Conservation (phyloP, 805 yeast species). For the Ogataea methylovora region DNA sequence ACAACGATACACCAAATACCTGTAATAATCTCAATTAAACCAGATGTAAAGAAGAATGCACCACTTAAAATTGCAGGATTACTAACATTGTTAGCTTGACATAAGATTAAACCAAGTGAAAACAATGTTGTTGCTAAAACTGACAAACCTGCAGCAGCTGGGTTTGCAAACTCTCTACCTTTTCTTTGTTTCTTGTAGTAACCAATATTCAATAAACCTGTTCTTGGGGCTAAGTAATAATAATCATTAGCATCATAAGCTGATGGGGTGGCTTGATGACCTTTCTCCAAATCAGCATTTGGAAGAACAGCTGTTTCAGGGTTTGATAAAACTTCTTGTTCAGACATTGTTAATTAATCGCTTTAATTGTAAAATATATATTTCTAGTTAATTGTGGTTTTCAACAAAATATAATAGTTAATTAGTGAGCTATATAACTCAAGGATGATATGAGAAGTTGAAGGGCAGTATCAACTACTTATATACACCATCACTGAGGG, state of each 20-base stretch:
- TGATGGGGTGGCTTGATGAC: slow-evolving; percentile 7
- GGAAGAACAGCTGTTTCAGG: slow-evolving; percentile 18
- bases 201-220: slow-evolving; percentile 33
- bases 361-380: no score
- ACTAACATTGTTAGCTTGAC: slow-evolving; percentile 36
- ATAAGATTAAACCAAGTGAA: slow-evolving; percentile 35
- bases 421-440: neutral
- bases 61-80: slow-evolving; percentile 36
- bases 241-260: slow-evolving; percentile 8
- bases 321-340: slow-evolving; percentile 11
- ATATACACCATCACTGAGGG: no score
- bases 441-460: no score
- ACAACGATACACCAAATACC: slow-evolving; percentile 45
- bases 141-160: slow-evolving; percentile 43
- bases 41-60: slow-evolving; percentile 39
- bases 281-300: slow-evolving; percentile 10
- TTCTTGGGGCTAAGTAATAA: slow-evolving; percentile 31
- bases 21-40: slow-evolving; percentile 37
- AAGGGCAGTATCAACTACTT: no score
- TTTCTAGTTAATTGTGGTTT: neutral
- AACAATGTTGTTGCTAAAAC: slow-evolving; percentile 41
- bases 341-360: slow-evolving; percentile 8
- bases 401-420: neutral
- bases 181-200: slow-evolving; percentile 33
- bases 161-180: slow-evolving; percentile 38